Conservation (phyloP, 257 asterid species). For the Solanum pennellii region DNA sequence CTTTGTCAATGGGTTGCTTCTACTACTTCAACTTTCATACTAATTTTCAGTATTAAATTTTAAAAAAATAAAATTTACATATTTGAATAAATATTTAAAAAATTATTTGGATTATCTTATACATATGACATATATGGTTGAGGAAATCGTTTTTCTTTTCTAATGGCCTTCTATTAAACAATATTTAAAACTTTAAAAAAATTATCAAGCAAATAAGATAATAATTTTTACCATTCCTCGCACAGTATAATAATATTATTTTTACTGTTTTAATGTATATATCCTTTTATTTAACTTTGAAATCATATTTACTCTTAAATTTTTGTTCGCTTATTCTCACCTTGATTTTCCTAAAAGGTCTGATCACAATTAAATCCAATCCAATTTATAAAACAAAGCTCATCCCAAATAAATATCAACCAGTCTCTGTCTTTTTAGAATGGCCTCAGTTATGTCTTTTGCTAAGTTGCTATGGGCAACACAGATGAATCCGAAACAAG, state of each 20-base stretch:
- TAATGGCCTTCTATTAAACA: background rate
- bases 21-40: too few relatives aligned
- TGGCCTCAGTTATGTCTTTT: background rate
- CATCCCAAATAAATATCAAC: background rate
- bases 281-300: background rate
- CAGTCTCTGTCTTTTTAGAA: too few relatives aligned
- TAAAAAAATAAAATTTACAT: background rate
- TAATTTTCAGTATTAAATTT: too few relatives aligned
- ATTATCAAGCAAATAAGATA: background rate
- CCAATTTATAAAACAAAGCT: background rate
- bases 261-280: too few relatives aligned
- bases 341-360: background rate
- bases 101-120: too few relatives aligned
- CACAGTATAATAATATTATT: too few relatives aligned
- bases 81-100: too few relatives aligned
- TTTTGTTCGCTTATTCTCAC: too few relatives aligned
- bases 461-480: background rate
- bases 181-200: too few relatives aligned
- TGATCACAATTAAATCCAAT: background rate
- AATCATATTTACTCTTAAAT: background rate
- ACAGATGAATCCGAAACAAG: background rate
- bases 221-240: too few relatives aligned
- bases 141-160: background rate
- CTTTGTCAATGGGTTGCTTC: background rate
- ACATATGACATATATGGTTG: too few relatives aligned